Evolutionary conservation across 257 asterid species (phyloP).

Genomic region (Solanum lignicaule): DNA sequence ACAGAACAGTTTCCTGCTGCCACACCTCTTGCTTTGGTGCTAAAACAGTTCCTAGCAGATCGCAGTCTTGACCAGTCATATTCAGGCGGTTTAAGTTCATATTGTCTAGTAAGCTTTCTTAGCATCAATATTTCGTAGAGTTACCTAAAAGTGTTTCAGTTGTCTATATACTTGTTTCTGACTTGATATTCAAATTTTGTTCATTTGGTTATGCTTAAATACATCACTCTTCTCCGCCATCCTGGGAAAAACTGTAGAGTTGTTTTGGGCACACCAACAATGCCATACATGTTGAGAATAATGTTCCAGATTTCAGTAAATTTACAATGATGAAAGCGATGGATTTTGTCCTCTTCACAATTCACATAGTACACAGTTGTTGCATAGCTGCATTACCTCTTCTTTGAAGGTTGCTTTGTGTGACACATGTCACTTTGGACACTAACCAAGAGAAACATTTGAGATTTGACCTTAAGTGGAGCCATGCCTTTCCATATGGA

Average conservation of each 20-base stretch:
- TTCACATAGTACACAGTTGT: not conserved
- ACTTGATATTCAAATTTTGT: not conserved
- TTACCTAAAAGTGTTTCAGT: not conserved
- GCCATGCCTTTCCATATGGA: not conserved
- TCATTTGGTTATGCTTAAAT: not conserved
- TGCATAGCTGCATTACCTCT: not conserved
- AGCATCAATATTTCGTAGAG: not conserved
- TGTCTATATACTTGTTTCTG: not conserved
- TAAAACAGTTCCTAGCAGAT: conserved; percentile 96
- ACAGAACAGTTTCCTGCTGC: conserved; percentile 88
- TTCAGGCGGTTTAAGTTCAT: conserved; percentile 96
- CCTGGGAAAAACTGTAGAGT: not conserved
- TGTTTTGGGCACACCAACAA: not conserved
- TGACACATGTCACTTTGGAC: not conserved
- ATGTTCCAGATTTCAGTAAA: not conserved
- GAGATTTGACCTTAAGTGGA: not conserved
- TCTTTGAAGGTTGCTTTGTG: not conserved
- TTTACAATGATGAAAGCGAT: not conserved
- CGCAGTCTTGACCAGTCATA: conserved; percentile 96
- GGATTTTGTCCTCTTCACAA: not conserved
- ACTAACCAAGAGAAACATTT: not conserved
- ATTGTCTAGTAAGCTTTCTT: conserved; percentile 71
- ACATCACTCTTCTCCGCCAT: not conserved
- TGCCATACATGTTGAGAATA: not conserved
- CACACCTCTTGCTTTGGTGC: conserved; percentile 82